Evolutionary conservation across 2,329 filamentous ascomycete species (phyloP).

Genomic region (Paradendryphiella salina): DNA sequence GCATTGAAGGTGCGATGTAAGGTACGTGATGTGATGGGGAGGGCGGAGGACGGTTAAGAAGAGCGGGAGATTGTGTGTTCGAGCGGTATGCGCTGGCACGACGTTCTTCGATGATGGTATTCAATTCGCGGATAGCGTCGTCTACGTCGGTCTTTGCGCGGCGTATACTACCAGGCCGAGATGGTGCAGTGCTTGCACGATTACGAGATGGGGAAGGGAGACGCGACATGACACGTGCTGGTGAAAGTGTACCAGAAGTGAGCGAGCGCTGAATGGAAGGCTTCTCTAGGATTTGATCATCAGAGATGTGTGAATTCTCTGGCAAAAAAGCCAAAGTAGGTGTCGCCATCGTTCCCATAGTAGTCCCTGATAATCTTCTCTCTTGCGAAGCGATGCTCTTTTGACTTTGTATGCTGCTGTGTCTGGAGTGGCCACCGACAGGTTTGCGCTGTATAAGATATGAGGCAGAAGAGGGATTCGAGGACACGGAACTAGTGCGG

Average conservation of each 20-base stretch:
- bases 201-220: conserved; percentile 41
- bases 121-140: conserved; percentile 53
- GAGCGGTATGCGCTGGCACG: conserved; percentile 46
- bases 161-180: conserved; percentile 44
- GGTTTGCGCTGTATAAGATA: conserved; percentile 43
- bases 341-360: conserved; percentile 27
- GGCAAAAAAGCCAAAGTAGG: conserved; percentile 32
- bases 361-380: conserved; percentile 27
- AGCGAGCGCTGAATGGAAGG: conserved; percentile 33
- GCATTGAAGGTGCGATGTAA: conserved; percentile 52
- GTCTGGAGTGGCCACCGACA: conserved; percentile 34
- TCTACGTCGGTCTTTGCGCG: conserved; percentile 48
- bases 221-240: conserved; percentile 34
- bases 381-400: conserved; percentile 25
- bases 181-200: conserved; percentile 43
- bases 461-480: conserved; percentile 28
- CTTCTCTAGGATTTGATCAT: conserved; percentile 25
- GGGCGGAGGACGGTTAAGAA: conserved; percentile 35
- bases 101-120: conserved; percentile 55
- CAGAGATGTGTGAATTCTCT: conserved; percentile 29
- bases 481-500: conserved; percentile 34
- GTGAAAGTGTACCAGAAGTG: conserved; percentile 30
- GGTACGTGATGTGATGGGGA: conserved; percentile 50
- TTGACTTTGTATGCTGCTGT: conserved; percentile 38
- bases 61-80: conserved; percentile 31